phyloP scores from a whole-genome alignment of 345 rosid species.

The Hibiscus mutabilis region DNA sequence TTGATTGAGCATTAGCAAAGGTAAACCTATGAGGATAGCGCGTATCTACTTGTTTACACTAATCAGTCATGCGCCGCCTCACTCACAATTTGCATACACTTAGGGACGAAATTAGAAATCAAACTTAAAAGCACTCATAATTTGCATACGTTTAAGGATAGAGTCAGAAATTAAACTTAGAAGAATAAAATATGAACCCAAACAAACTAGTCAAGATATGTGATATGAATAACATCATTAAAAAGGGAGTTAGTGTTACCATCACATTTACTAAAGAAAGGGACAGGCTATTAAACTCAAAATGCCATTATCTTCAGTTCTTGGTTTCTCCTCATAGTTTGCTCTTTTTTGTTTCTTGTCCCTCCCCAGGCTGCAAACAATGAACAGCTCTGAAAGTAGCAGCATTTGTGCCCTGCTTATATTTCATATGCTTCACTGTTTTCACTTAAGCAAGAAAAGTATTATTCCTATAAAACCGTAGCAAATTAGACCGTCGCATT shows the following conservation, averaged over 20 bases:
- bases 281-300: not conserved
- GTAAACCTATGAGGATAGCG: not conserved
- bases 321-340: not conserved
- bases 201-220: not conserved
- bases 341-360: not conserved
- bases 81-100: not conserved
- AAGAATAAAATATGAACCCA: no score
- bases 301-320: not conserved
- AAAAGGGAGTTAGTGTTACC: no score
- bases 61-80: not conserved
- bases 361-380: not conserved
- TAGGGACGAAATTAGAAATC: no score
- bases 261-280: not conserved
- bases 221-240: not conserved
- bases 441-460: no score
- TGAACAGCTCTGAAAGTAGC: no score
- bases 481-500: no score
- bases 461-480: no score
- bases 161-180: no score
- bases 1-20: not conserved
- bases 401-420: not conserved
- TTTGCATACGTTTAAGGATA: no score
- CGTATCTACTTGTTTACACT: not conserved
- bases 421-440: no score
- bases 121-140: no score